Evolutionary conservation across 257 asterid species (phyloP).

Genomic region (Solanum etuberosum): DNA sequence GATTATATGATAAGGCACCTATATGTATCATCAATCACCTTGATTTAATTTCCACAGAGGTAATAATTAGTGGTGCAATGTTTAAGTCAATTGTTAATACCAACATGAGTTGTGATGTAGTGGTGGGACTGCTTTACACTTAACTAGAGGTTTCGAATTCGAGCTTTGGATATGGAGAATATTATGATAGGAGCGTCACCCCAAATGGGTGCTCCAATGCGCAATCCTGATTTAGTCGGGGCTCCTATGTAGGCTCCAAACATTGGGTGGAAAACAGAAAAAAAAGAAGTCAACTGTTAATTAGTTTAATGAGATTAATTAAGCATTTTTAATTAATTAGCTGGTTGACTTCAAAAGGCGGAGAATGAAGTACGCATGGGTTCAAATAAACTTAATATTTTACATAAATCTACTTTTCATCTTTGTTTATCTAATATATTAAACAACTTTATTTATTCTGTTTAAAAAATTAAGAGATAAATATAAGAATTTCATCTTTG

Average conservation of each 20-base stretch:
- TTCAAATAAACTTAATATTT: not conserved
- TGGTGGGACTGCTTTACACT: too few species aligned
- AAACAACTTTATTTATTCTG: too few species aligned
- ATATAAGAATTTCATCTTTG: not conserved
- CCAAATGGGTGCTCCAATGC: too few species aligned
- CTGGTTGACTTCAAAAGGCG: not conserved
- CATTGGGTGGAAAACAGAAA: too few species aligned
- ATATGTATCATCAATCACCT: not conserved
- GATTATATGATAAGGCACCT: not conserved
- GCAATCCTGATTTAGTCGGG: too few species aligned
- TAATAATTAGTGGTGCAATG: not conserved
- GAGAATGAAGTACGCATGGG: not conserved
- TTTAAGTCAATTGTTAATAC: not conserved
- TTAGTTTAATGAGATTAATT: not conserved
- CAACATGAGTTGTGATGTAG: too few species aligned
- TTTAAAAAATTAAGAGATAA: not conserved
- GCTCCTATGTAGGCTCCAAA: too few species aligned
- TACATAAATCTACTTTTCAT: not conserved
- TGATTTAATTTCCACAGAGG: not conserved
- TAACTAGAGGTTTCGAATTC: too few species aligned
- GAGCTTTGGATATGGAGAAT: rapidly evolving
- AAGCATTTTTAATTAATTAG: not conserved
- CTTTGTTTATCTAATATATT: too few species aligned
- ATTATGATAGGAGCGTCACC: rapidly evolving
- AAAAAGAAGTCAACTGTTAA: not conserved